phyloP scores from a whole-genome alignment of 2,329 filamentous ascomycete species.

The Zasmidium cellare region DNA sequence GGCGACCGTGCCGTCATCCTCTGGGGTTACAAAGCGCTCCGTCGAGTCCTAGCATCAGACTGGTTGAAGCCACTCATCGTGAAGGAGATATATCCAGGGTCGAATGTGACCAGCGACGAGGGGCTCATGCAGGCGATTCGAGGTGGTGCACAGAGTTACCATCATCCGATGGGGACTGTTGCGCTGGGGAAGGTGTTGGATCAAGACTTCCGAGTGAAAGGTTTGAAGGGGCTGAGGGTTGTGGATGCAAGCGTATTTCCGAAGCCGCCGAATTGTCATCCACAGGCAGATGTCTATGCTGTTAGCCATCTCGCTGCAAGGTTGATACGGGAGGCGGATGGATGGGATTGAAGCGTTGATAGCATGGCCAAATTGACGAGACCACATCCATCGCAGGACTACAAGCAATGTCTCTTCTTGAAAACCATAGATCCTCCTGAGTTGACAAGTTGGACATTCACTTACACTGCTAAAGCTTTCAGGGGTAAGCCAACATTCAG shows the following conservation, averaged over 20 bases:
- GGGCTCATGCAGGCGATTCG: conserved; percentile 15
- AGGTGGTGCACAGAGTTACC: conserved; percentile 8
- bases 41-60: neutral
- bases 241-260: conserved; percentile 19
- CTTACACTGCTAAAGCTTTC: too few species aligned
- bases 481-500: too few species aligned
- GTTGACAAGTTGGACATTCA: too few species aligned
- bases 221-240: conserved; percentile 17
- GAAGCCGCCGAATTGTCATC: conserved; percentile 11
- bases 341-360: neutral
- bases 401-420: too few species aligned
- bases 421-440: too few species aligned
- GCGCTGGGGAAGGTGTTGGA: conserved; percentile 15
- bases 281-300: conserved; percentile 14
- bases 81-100: conserved; percentile 11
- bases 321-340: neutral
- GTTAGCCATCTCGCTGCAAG: conserved; percentile 5
- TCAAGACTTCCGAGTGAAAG: conserved; percentile 14
- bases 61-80: neutral
- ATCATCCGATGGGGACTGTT: conserved; percentile 13
- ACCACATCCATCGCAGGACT: neutral
- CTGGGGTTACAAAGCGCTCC: conserved; percentile 9
- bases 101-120: conserved; percentile 12
- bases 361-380: neutral
- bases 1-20: conserved; percentile 12